Conservation (phyloP, 176 grass and related monocot species). For the Carex cristatella region DNA sequence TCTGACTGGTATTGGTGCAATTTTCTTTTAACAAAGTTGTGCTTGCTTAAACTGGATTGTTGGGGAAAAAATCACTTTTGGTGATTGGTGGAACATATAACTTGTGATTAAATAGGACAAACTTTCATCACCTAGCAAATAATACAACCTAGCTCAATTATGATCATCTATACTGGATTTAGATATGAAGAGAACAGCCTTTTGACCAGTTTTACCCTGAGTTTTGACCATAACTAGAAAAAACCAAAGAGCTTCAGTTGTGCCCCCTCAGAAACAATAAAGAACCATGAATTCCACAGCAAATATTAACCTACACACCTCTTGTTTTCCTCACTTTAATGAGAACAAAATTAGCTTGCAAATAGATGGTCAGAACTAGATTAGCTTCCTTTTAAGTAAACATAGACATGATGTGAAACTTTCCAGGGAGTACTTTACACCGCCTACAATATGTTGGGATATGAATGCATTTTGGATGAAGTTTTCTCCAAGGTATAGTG, state of each 20-base stretch:
- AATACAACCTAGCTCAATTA: neutral
- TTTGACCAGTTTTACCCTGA: neutral
- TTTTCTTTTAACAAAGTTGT: neutral
- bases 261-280: neutral
- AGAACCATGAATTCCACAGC: neutral
- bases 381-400: neutral
- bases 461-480: conserved; percentile 4
- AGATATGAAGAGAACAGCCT: neutral
- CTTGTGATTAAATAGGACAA: neutral
- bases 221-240: neutral
- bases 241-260: neutral
- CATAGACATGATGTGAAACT: neutral
- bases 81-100: neutral
- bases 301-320: neutral
- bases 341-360: neutral
- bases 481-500: neutral
- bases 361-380: neutral
- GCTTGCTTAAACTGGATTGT: neutral
- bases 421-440: neutral
- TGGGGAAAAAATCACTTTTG: neutral
- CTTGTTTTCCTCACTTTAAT: too few relatives aligned
- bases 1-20: neutral
- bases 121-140: neutral
- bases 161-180: neutral
- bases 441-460: neutral